Base-by-base conservation (phyloP, 2,329 filamentous ascomycete genomes). In the Scytalidium lignicola region DNA sequence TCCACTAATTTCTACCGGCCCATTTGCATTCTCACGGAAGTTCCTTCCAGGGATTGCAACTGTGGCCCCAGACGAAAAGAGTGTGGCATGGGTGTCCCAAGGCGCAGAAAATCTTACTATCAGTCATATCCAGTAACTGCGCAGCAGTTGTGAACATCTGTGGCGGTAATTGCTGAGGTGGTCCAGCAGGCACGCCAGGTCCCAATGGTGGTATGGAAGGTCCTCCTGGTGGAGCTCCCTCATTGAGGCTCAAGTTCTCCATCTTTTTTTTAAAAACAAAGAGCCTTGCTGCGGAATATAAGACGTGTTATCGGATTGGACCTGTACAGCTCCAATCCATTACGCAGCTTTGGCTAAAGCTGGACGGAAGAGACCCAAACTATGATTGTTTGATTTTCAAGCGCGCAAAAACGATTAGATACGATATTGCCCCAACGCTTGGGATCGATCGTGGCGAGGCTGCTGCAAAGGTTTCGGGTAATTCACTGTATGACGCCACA, bases 101-200 rank as follows among this genome's bases (percentile, higher is more conserved):
- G 41, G 49, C 10, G 18, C 21, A 44, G 52, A 44, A 42, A 51
- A 62, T 63, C 88, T 75, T 82, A 97, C 92, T 99, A 74, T 99
- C 93, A 61, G 93, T 97, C 63, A 99, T 78, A 67, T 99, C 93
- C 51, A 99, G 75, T 51, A 99, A 76, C 74, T 97, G 93, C 48
- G 93, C 91, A 26, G 93, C 93, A 26, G 93, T 99, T 17, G 93
- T 95, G 73, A 99, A 99, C 86, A 97, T 96, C 74, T 99, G 92
- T 51, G 91, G 91, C 13, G 88, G 88, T 37, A 92, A 74, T 69
- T 89, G 86, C 55, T 81, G 78, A 23, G 70, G 72, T 58, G 47
- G 62, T 51, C 43, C 56, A 17, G 58, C 55, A 20, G 58, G 51
- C 41, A 55, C 29, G 17, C 59, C 59, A 21, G 51, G 49, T 37